Percentiles rank a stretch among this genome's conserved stretches.
These are phyloP conservation scores for Urochloa ruziziensis DNA, from an alignment of 176 grass and related monocot species.

Conservation along the genomic window DNA sequence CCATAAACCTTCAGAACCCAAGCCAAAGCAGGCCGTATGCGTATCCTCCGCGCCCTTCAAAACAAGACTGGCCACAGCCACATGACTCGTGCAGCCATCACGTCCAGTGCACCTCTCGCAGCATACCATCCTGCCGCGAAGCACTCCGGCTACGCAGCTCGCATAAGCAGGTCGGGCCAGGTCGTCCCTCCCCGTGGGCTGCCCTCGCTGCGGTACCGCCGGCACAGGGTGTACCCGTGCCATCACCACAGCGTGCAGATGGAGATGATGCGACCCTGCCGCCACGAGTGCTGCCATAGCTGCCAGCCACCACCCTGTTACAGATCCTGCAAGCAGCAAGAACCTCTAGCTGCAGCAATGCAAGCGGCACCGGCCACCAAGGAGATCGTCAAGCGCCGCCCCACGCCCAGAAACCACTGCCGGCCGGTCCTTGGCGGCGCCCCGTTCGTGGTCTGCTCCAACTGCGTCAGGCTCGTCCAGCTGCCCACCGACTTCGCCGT, in stretches of 20 bases:
- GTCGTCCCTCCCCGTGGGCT: conserved; percentile 26
- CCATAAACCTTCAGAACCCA: conserved; percentile 44
- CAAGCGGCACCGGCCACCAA: conserved; percentile 5
- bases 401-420: conserved; percentile 50
- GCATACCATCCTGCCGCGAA: conserved; percentile 31
- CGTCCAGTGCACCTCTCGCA: conserved; percentile 36
- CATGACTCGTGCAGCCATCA: conserved; percentile 1
- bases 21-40: conserved; percentile 21
- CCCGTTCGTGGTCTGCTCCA: conserved; percentile 85
- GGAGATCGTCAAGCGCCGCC: conserved; percentile 28
- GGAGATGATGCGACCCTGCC: conserved; percentile 27
- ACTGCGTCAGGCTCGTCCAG: conserved; percentile 61
- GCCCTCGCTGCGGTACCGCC: conserved; percentile 18
- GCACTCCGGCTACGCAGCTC: conserved; percentile 28
- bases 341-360: not conserved
- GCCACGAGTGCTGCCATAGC: conserved; percentile 41
- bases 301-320: conserved; percentile 33
- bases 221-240: conserved; percentile 5
- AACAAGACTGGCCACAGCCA: conserved; percentile 3
- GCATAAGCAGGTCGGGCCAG: conserved; percentile 35
- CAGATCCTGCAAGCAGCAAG: conserved; percentile 35
- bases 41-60: conserved; percentile 10
- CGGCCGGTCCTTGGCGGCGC: conserved; percentile 67
- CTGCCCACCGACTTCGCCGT: conserved; percentile 60
- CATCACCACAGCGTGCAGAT: conserved; percentile 3